Evolutionary conservation across 371 early-diverging fungal species (phyloP).

Genomic region (Choanephora cucurbitarum): DNA sequence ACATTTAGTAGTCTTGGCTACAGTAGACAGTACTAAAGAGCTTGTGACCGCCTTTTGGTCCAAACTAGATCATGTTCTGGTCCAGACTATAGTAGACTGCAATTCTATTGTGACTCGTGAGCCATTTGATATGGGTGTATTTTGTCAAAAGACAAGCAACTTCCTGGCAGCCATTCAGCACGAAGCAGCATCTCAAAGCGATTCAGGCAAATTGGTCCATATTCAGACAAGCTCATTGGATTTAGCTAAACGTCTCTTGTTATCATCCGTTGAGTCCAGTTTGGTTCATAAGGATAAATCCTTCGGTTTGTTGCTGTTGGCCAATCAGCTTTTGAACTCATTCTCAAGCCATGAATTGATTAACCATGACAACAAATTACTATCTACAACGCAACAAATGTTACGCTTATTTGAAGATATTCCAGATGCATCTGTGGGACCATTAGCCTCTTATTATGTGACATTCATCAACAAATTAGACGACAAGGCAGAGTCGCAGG

Average conservation of each 20-base stretch:
- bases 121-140: conserved; percentile 24
- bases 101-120: conserved; percentile 8
- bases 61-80: conserved; percentile 24
- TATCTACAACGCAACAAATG: conserved; percentile 14
- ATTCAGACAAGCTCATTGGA: conserved; percentile 5
- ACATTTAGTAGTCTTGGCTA: conserved; percentile 25
- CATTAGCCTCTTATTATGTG: conserved; percentile 21
- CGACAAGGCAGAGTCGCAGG: conserved; percentile 8
- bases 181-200: conserved; percentile 2
- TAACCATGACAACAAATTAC: conserved; percentile 7
- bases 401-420: conserved; percentile 19
- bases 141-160: conserved; percentile 28
- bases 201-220: background rate
- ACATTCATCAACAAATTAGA: conserved; percentile 13
- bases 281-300: conserved; percentile 36
- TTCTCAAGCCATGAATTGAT: conserved; percentile 8
- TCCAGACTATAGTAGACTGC: conserved; percentile 38
- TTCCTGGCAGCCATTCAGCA: conserved; percentile 25
- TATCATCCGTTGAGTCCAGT: conserved; percentile 30
- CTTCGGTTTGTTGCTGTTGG: conserved; percentile 16
- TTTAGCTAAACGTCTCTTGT: conserved; percentile 27
- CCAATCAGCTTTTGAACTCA: conserved; percentile 18
- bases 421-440: conserved; percentile 10
- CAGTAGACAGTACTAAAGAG: conserved; percentile 24
- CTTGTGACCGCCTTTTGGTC: conserved; percentile 19